Base-by-base conservation (phyloP, 176 grass and related monocot species). In the Oryza meridionalis region DNA sequence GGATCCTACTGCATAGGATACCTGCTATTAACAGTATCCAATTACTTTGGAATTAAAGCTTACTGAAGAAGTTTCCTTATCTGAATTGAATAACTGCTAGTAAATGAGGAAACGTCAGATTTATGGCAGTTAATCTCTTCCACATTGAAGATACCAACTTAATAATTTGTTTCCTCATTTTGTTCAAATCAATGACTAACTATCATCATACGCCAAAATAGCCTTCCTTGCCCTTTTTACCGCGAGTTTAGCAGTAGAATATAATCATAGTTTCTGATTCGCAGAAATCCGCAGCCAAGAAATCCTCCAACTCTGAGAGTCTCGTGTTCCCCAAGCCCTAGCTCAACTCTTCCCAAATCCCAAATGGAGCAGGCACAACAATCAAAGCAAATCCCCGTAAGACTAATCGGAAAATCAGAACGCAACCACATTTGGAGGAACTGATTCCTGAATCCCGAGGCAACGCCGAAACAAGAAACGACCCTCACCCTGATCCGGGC, bases 401-500 rank as follows among this genome's bases (percentile, higher is more conserved):
- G 21, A 29, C 24, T 66, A 17, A 44, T 45, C 14, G 15, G 49
- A 62, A 75, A 21, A 26, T 59, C 22, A 38, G 12, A 25, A 78
- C 49, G 37, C 37, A 85, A 49, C 25, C n/a, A n/a, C 14, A 43
- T 51, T 33, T 31, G 4, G 59, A 55, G 22, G 31, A 67, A 55
- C 43, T n/a, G 24, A 58, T 22, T 0, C 19, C 7, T 43, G 33
- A 73, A 9, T 0, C 19, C 7, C 31, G 24, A 73, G 13, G 38
- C 40, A 16, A 16, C 15, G 35, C 2, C 2, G 27, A n/a, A 1
- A n/a, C 47, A 59, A 21, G 2, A 9, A 44, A 50, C 37, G 14
- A 43, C 8, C 67, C 29, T n/a, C 44, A 97, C 94, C 77, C 94
- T 73, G 92, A 97, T 97, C 24, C 94, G 87, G 1, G 94, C 92